Conservation (phyloP, 1,139 yeast genomes). For the Suhomyces bolitotheri region DNA sequence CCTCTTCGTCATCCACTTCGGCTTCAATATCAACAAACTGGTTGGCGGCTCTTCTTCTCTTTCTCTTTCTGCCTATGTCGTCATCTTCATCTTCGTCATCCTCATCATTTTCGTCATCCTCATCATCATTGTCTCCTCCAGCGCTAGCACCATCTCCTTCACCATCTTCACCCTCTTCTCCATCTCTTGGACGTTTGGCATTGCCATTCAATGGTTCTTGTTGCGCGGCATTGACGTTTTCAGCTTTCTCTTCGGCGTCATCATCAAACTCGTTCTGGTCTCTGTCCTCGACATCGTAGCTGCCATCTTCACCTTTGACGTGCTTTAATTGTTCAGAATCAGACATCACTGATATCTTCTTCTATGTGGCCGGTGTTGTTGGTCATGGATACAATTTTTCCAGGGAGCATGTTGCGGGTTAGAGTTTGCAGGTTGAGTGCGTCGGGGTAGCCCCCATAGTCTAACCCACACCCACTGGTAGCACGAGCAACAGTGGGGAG, state of each 20-base stretch:
- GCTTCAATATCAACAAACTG: conserved; percentile 98
- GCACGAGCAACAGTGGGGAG: too few species aligned
- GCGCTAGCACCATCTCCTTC: not conserved
- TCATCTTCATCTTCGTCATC: conserved; percentile 62
- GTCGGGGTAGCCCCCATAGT: conserved; percentile 1
- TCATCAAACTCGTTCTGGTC: conserved; percentile 55
- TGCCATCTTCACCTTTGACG: conserved; percentile 16
- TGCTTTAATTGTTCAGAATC: conserved; percentile 10
- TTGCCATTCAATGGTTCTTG: conserved; percentile 6
- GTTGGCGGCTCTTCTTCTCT: conserved; percentile 72
- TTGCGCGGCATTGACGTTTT: conserved; percentile 11
- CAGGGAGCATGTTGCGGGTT: conserved; percentile 3
- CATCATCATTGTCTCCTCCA: conserved; percentile 18
- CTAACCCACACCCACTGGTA: too few species aligned
- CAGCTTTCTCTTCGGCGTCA: conserved; percentile 17
- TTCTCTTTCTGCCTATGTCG: conserved; percentile 51
- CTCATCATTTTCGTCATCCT: conserved; percentile 43
- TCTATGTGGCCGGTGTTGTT: conserved; percentile 4
- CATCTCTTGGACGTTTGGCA: conserved; percentile 14
- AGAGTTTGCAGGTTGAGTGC: conserved; percentile 2
- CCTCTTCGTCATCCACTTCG: conserved; percentile 97
- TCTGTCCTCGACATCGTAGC: conserved; percentile 24
- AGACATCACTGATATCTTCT: conserved; percentile 9
- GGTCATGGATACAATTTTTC: conserved; percentile 11
- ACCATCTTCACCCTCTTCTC: conserved; percentile 6